These are phyloP conservation scores for Neurospora tetrasperma DNA, from an alignment of 495 filamentous ascomycete species.

Conservation along the genomic window DNA sequence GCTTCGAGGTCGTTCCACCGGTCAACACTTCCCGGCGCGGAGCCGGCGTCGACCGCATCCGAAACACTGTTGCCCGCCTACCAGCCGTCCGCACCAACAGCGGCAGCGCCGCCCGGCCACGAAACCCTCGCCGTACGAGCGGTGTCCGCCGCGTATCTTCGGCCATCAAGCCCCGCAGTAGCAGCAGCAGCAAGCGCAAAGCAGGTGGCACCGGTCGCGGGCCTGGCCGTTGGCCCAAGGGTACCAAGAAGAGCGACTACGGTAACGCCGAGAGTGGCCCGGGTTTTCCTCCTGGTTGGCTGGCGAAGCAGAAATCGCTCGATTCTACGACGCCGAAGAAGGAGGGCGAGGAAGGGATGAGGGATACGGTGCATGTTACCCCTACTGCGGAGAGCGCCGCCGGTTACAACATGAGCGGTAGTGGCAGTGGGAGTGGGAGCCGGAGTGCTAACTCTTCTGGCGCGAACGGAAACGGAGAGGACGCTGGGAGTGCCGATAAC, in stretches of 20 bases:
- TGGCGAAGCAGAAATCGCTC: constrained; percentile 23
- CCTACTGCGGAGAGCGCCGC: neutral
- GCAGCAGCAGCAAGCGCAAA: constrained; percentile 29
- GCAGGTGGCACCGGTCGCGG: constrained; percentile 44
- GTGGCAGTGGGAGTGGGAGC: neutral
- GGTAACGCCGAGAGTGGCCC: constrained; percentile 46
- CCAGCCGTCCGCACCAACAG: constrained; percentile 18
- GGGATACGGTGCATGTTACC: constrained; percentile 4
- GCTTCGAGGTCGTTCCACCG: constrained; percentile 80
- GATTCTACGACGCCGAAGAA: constrained; percentile 11
- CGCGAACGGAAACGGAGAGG: neutral
- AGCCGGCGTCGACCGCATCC: constrained; percentile 18
- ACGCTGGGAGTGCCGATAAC: neutral
- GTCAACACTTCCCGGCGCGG: constrained; percentile 31
- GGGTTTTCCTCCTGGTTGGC: constrained; percentile 41
- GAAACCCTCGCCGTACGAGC: constrained; percentile 15
- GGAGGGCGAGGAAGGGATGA: constrained; percentile 1
- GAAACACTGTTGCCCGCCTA: constrained; percentile 23
- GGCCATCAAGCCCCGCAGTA: constrained; percentile 20
- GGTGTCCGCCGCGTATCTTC: constrained; percentile 15
- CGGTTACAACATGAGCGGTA: neutral
- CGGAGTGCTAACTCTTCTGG: neutral
- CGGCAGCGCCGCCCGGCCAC: constrained; percentile 14
- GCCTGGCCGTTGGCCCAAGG: constrained; percentile 43
- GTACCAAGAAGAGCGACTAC: constrained; percentile 47